Evolutionary conservation across 129 eudicot species (phyloP).

Genomic region (Sambucus nigra): DNA sequence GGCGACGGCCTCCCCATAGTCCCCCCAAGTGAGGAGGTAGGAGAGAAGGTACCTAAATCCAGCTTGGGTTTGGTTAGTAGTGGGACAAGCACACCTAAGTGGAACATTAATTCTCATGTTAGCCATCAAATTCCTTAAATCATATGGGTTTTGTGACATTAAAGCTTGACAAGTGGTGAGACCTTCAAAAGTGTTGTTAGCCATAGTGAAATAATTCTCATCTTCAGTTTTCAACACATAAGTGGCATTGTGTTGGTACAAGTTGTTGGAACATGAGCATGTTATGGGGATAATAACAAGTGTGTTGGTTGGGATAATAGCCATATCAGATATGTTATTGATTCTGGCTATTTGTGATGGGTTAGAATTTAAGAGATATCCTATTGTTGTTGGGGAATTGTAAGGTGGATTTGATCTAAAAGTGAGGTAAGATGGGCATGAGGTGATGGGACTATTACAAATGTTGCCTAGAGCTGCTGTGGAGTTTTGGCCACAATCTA

Average conservation of each 20-base stretch:
- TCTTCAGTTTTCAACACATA: slow-evolving; percentile 10
- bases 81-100: slow-evolving; percentile 68
- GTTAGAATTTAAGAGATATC: slow-evolving; percentile 29
- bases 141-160: slow-evolving; percentile 31
- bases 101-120: slow-evolving; percentile 39
- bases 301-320: slow-evolving; percentile 35
- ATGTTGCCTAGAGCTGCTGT: slow-evolving; percentile 38
- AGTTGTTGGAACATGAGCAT: slow-evolving; percentile 46
- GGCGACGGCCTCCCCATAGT: slow-evolving; percentile 19
- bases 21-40: slow-evolving; percentile 34
- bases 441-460: slow-evolving; percentile 32
- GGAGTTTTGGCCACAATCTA: slow-evolving; percentile 32
- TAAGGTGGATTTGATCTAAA: slow-evolving; percentile 51
- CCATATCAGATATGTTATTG: slow-evolving; percentile 38
- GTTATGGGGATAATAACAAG: slow-evolving; percentile 46
- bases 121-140: not conserved
- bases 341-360: slow-evolving; percentile 27
- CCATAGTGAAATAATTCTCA: slow-evolving; percentile 37
- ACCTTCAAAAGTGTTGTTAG: slow-evolving; percentile 59
- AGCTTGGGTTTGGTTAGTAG: slow-evolving; percentile 31
- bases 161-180: slow-evolving; percentile 72
- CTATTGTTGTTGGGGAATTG: slow-evolving; percentile 37
- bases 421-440: slow-evolving; percentile 64
- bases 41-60: slow-evolving; percentile 46
- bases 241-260: slow-evolving; percentile 49